These are phyloP conservation scores for Aspergillus affinis DNA, from an alignment of 495 filamentous ascomycete species.

Conservation along the genomic window DNA sequence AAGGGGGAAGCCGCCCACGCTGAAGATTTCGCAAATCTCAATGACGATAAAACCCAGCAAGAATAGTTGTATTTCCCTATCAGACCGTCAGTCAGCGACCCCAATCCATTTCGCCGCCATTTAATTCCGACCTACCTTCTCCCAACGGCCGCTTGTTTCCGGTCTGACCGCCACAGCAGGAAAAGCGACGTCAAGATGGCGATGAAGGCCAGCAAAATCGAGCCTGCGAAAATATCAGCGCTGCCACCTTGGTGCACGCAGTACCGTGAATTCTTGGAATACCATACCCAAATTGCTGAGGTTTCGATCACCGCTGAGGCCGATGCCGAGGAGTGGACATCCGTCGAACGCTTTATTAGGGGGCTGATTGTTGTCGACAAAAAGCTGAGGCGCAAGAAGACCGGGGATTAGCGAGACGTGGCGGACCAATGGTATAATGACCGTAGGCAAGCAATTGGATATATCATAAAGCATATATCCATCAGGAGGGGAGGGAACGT, in stretches of 20 bases:
- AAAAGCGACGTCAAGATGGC: conserved; percentile 66
- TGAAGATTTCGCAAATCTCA: conserved; percentile 94
- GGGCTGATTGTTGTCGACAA: conserved; percentile 45
- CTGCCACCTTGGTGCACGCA: conserved; percentile 4
- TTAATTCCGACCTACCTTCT: conserved; percentile 62
- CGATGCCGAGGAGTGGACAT: conserved; percentile 73
- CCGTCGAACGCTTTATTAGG: conserved; percentile 57
- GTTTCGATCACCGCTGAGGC: conserved; percentile 58
- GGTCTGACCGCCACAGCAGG: conserved; percentile 78
- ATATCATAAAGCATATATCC: not conserved
- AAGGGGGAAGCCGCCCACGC: conserved; percentile 84
- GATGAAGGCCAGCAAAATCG: conserved; percentile 78
- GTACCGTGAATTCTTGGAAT: not conserved
- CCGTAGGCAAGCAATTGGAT: not conserved
- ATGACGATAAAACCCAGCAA: conserved; percentile 84
- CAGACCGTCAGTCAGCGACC: conserved; percentile 12
- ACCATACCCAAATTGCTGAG: conserved; percentile 82
- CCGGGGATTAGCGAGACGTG: conserved; percentile 24
- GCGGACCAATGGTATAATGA: conserved; percentile 5
- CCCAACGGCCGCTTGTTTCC: conserved; percentile 91
- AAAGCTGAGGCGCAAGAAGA: conserved; percentile 42
- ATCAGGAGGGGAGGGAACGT: not conserved
- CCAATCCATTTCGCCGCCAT: not conserved
- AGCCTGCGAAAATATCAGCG: conserved; percentile 57
- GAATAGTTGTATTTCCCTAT: conserved; percentile 95